phyloP scores from a whole-genome alignment of 2,329 filamentous ascomycete genomes.

The Harringtonia lauricola region DNA sequence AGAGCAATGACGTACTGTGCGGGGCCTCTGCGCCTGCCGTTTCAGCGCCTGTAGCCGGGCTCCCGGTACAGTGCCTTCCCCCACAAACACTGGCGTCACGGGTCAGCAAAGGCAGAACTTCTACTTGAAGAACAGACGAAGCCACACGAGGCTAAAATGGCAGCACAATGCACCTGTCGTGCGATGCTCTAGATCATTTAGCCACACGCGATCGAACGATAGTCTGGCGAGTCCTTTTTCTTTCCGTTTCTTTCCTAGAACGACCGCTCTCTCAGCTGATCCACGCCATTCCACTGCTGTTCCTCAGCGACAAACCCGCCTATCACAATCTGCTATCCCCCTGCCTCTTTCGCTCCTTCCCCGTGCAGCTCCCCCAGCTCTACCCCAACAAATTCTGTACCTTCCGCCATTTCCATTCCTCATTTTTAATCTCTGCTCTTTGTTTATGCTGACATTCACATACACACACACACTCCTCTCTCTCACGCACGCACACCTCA shows the following conservation, averaged over 20 bases:
- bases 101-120: neutral
- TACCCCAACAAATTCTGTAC: neutral
- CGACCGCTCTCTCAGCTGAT: no score
- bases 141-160: no score
- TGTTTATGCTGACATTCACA: no score
- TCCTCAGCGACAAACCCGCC: no score
- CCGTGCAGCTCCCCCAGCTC: neutral
- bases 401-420: neutral
- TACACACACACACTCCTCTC: no score
- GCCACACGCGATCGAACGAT: no score
- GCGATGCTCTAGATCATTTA: no score
- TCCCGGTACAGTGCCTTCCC: neutral
- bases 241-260: no score
- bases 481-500: neutral
- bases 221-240: no score
- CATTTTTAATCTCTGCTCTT: neutral
- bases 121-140: no score
- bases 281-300: no score
- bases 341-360: neutral
- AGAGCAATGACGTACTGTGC: constrained; percentile 7
- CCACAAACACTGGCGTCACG: neutral
- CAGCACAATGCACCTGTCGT: no score
- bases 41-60: neutral
- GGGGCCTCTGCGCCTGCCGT: neutral
- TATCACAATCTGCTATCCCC: neutral